Evolutionary conservation across 2,329 filamentous ascomycete genomes (phyloP).

Genomic region (Dryadomyces quercivorus): DNA sequence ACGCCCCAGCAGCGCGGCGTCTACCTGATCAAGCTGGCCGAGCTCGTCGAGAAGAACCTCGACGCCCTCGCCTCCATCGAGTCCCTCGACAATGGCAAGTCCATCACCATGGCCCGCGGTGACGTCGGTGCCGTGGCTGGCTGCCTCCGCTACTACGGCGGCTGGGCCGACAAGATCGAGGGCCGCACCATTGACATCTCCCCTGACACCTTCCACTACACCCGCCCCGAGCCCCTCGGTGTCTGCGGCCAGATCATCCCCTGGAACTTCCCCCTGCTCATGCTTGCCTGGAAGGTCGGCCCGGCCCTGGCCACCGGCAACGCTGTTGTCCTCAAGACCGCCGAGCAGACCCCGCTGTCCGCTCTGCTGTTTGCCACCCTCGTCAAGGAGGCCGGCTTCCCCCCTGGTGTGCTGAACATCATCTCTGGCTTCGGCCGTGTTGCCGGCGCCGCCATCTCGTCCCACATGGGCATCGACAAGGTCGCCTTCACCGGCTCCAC

Average conservation of each 20-base stretch:
- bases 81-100: slow-evolving; percentile 81
- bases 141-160: slow-evolving; percentile 75
- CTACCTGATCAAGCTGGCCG: slow-evolving; percentile 63
- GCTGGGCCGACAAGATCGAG: slow-evolving; percentile 85
- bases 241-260: slow-evolving; percentile 83
- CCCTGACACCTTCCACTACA: slow-evolving; percentile 74
- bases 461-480: slow-evolving; percentile 76
- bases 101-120: slow-evolving; percentile 60
- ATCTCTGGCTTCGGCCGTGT: slow-evolving; percentile 67
- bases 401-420: slow-evolving; percentile 65
- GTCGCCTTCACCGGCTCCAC: slow-evolving; percentile 74
- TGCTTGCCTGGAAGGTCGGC: slow-evolving; percentile 74
- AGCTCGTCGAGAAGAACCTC: slow-evolving; percentile 65
- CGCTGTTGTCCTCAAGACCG: slow-evolving; percentile 60
- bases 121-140: slow-evolving; percentile 58
- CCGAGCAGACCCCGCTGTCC: slow-evolving; percentile 64
- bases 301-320: slow-evolving; percentile 63
- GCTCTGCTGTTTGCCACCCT: slow-evolving; percentile 52
- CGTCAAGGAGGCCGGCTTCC: slow-evolving; percentile 67
- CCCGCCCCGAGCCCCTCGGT: slow-evolving; percentile 64
- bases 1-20: slow-evolving; percentile 60
- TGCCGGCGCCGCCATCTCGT: slow-evolving; percentile 63
- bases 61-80: slow-evolving; percentile 72
- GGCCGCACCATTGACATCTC: slow-evolving; percentile 77
- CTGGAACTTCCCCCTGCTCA: slow-evolving; percentile 78